Base-by-base conservation (phyloP, 2,329 filamentous ascomycete species). In the Stachybotrys echinatus region DNA sequence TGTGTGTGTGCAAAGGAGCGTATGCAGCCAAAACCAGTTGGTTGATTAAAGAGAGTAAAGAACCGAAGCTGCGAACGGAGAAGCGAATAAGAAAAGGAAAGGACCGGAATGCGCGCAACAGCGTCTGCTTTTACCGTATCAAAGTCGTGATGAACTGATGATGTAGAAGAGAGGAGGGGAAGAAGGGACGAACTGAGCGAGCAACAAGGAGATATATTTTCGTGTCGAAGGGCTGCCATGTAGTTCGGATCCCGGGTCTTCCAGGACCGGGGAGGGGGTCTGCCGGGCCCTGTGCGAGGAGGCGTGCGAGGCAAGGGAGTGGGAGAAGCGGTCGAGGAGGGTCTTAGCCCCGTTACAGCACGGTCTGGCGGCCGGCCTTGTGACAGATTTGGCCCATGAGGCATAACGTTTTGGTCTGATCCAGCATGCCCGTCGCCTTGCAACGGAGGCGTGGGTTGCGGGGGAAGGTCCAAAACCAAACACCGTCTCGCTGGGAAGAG, bases 11-110 rank as follows among this genome's bases (percentile, higher is more conserved):
- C 27, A 74, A 79, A 80, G 68, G 74, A 78, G 68, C 65, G 75
- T 74, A 72, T 74, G 74, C 73, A 78, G 74, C 77, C 51, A 57
- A 79, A 79, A 71, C 74, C 75, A 77, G 75, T 78, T 77, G 75
- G 74, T 65, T 69, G 61, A 71, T 58, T 58, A 67, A 67, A 55
- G 61, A 65, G 55, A 58, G 62, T 63, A 52, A 56, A 52, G 51
- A 66, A 65, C 63, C 64, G 65, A 66, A 66, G 62, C 61, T 64
- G 62, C 58, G 66, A 66, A 65, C 64, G 64, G 65, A 67, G 66
- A 58, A 63, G 58, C 58, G 61, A 59, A 57, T 50, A 60, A 54
- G 64, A 59, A 59, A 61, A 59, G 58, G 58, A 55, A 61, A 51
- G 52, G 54, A 56, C 52, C 57, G 47, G 48, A 42, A n/a, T n/a